These are phyloP conservation scores for Arbutus unedo DNA, from an alignment of 148 eudicot genomes.

Conservation along the genomic window DNA sequence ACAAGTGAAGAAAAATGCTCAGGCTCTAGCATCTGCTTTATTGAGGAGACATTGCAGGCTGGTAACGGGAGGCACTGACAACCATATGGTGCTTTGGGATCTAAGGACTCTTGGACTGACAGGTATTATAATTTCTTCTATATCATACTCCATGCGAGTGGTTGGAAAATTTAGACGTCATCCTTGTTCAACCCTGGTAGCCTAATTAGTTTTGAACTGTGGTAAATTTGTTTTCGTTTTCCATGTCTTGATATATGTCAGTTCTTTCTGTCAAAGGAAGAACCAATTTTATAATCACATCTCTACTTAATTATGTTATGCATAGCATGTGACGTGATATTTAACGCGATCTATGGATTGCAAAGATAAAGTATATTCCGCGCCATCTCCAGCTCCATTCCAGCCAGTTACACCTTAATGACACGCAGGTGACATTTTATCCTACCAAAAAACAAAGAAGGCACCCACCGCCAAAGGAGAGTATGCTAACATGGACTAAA, in stretches of 20 bases:
- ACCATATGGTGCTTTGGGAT: slow-evolving; percentile 94
- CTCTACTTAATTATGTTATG: not conserved
- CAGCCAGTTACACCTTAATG: not conserved
- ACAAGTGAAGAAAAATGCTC: slow-evolving; percentile 91
- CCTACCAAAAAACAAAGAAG: not conserved
- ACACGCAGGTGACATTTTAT: not conserved
- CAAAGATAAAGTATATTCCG: not conserved
- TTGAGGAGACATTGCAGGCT: slow-evolving; percentile 64
- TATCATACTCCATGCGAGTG: not conserved
- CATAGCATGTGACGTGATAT: not conserved
- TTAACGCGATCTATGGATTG: not conserved
- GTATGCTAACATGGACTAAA: not conserved
- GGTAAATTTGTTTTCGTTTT: not conserved
- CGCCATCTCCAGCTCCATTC: not conserved
- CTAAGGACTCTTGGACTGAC: slow-evolving; percentile 77
- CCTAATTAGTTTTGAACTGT: not conserved
- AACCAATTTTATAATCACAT: not conserved
- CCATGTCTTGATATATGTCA: not conserved
- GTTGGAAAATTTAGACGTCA: not conserved
- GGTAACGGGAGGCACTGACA: slow-evolving; percentile 99
- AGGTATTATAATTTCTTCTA: slow-evolving; percentile 35
- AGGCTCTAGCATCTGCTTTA: slow-evolving; percentile 68
- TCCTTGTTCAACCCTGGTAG: not conserved
- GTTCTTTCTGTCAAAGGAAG: not conserved
- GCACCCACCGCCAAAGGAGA: not conserved